phyloP scores from a whole-genome alignment of 768 basidiomycete genomes.

The Podaxis sp. region DNA sequence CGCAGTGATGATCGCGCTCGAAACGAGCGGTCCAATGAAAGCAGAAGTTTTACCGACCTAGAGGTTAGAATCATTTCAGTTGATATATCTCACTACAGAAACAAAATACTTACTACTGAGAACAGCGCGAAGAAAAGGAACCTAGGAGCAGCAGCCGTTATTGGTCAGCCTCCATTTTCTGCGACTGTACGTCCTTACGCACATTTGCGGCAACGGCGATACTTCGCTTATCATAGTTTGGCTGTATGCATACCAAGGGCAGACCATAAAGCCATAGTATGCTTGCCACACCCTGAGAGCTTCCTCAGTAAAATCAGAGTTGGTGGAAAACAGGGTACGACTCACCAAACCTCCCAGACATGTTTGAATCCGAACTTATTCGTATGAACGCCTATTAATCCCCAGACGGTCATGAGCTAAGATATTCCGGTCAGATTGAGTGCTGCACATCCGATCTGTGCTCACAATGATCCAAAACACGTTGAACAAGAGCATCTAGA shows the following conservation, averaged over 20 bases:
- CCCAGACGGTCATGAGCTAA: constrained; percentile 70
- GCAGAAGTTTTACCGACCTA: constrained; percentile 75
- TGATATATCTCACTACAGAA: not conserved
- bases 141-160: constrained; percentile 27
- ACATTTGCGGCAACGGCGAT: constrained; percentile 72
- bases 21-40: constrained; percentile 75
- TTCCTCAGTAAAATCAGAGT: not conserved
- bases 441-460: not conserved
- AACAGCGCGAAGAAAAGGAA: constrained; percentile 77
- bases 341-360: constrained; percentile 76
- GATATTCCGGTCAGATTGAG: not conserved
- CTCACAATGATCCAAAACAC: constrained; percentile 69
- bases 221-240: constrained; percentile 85
- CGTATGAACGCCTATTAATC: constrained; percentile 75
- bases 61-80: not conserved
- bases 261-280: constrained; percentile 71
- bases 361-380: constrained; percentile 79
- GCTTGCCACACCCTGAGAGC: constrained; percentile 61
- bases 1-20: constrained; percentile 71
- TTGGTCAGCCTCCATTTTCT: constrained; percentile 13
- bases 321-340: constrained; percentile 1
- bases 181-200: constrained; percentile 18
- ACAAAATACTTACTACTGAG: constrained; percentile 49
- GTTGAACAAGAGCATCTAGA: constrained; percentile 70
- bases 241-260: constrained; percentile 81